These are phyloP conservation scores for Russula sp. DNA, from an alignment of 768 basidiomycete genomes.

Conservation along the genomic window DNA sequence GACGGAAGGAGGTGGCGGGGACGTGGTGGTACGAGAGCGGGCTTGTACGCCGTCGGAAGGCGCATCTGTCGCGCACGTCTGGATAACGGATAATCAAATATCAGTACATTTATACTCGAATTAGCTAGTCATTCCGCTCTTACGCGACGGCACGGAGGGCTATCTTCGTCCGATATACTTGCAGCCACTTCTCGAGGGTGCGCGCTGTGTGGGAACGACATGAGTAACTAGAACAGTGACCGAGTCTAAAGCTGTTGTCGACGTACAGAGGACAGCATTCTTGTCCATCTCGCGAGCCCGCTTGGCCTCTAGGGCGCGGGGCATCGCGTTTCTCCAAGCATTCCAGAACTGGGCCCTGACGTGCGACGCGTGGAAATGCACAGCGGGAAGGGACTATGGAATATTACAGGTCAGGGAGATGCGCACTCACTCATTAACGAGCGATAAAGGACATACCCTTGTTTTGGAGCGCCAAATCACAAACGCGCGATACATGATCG, in stretches of 20 bases:
- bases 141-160: slow-evolving; percentile 79
- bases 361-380: slow-evolving; percentile 61
- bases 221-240: slow-evolving; percentile 12
- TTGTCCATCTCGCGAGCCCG: slow-evolving; percentile 57
- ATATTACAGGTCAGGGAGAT: slow-evolving; percentile 1
- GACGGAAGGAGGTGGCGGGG: slow-evolving; percentile 26
- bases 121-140: slow-evolving; percentile 30
- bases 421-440: not conserved
- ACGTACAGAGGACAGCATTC: slow-evolving; percentile 50
- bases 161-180: slow-evolving; percentile 58
- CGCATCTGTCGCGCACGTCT: slow-evolving; percentile 81
- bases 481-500: slow-evolving; percentile 59
- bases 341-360: slow-evolving; percentile 56
- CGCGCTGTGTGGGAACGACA: slow-evolving; percentile 33
- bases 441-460: slow-evolving; percentile 35
- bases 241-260: not conserved
- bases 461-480: slow-evolving; percentile 70
- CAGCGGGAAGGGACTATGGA: slow-evolving; percentile 64
- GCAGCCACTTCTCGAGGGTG: slow-evolving; percentile 59
- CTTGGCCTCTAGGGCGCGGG: slow-evolving; percentile 57
- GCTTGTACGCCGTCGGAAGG: slow-evolving; percentile 43
- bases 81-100: slow-evolving; percentile 12
- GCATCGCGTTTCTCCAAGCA: slow-evolving; percentile 63
- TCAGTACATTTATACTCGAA: slow-evolving; percentile 3
- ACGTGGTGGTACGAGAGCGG: slow-evolving; percentile 24